Conservation (phyloP, 352 stramenopile species). For the Phytopythium vexans region DNA sequence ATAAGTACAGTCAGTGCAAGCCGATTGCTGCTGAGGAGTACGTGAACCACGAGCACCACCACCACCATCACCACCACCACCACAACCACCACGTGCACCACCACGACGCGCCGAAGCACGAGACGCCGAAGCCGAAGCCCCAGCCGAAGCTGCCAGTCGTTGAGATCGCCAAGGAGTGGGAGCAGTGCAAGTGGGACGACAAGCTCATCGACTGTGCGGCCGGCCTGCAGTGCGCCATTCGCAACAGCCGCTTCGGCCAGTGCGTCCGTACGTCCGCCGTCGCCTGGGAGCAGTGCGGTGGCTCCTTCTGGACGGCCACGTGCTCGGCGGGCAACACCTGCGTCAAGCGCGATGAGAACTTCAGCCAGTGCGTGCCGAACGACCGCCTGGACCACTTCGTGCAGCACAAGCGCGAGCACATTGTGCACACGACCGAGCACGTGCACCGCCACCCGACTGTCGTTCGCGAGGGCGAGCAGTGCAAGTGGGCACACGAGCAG, state of each 20-base stretch:
- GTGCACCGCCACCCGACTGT: constrained; percentile 8
- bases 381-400: constrained; percentile 18
- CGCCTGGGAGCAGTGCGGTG: constrained; percentile 15
- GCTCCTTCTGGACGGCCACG: constrained; percentile 12
- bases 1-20: constrained; percentile 28
- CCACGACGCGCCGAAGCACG: too few species aligned
- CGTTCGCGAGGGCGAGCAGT: constrained; percentile 17
- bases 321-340: constrained; percentile 20
- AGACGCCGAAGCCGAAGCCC: too few species aligned
- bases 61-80: too few species aligned
- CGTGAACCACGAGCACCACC: too few species aligned
- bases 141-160: too few species aligned
- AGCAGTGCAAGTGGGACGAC: constrained; percentile 4
- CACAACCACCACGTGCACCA: too few species aligned
- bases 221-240: constrained; percentile 18
- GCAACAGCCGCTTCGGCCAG: constrained; percentile 10
- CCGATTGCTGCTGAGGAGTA: constrained; percentile 17
- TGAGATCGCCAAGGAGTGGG: too few species aligned
- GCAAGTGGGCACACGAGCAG: constrained; percentile 22
- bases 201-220: constrained; percentile 11
- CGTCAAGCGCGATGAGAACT: constrained; percentile 17
- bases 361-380: constrained; percentile 26
- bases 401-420: too few species aligned
- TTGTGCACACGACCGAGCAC: too few species aligned
- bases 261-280: constrained; percentile 13